Evolutionary conservation across 1,284 basidiomycete species (phyloP), one percentile per base, ranked within the genome.

Genomic region (Trichosporon sp.): DNA sequence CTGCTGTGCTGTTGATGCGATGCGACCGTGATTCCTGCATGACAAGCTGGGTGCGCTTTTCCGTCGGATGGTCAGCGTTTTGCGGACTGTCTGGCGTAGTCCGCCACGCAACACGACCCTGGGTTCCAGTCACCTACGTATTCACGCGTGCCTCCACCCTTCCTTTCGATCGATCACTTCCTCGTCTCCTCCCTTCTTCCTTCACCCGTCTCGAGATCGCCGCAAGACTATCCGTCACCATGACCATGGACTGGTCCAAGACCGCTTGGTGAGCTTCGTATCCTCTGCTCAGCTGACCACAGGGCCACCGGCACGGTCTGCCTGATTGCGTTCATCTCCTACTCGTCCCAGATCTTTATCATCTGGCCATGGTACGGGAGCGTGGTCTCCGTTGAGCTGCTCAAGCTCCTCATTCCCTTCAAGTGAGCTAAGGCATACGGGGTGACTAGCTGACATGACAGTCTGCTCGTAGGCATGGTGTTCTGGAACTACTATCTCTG

Each of bases 351-450:
- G 82, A 88, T 95, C 78, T 95, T 92, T 83, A 87, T 97, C 75
- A 89, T 96, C 82, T 93, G 92, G 91, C 94, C 94, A 51, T 95
- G 92, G 92, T 94, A 94, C 78, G 91, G 92, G 61, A 82, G 87
- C 43, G 89, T 83, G 66, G 75, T 91, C 72, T 91, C 91, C 6
- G 82, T 91, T 26, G 90, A 92, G 72, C 88, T 96, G 35, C 77
- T 94, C 46, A 85, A 84, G 40, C 86, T 96, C 5, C 87, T 98
- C 10, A 76, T 89, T 0, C 94, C 94, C 1, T 96, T 97, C 90
- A 96, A 98, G 92, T 94, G 80, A 78, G 91, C 38, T 16, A 21
- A 40, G 8, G 26, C 2, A 6, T 56, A 0, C 3, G 38, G 7
- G 68, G 1, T n/a, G 40, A 16, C 1, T 12, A 65, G 67, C 69